Evolutionary conservation across 2,329 filamentous ascomycete genomes (phyloP).

Genomic region (Xylariaceae sp.): DNA sequence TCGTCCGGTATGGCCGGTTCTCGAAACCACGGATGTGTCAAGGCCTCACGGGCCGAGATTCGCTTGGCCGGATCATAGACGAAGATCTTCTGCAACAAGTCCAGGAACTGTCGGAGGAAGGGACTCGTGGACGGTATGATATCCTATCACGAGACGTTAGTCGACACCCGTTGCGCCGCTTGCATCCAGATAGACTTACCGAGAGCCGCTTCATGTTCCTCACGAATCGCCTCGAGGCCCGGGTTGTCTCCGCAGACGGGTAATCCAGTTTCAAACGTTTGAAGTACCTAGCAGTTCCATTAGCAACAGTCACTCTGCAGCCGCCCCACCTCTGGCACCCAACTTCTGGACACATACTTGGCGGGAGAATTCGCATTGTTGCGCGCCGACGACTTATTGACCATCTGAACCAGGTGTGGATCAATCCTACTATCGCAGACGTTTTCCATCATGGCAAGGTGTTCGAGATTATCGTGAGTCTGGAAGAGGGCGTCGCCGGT

Average conservation of each 20-base stretch:
- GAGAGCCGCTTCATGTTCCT: conserved; percentile 65
- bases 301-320: too few species aligned
- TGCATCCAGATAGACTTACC: conserved; percentile 44
- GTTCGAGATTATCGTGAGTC: conserved; percentile 67
- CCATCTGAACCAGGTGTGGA: conserved; percentile 49
- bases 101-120: conserved; percentile 58
- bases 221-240: conserved; percentile 61
- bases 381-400: conserved; percentile 52
- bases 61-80: conserved; percentile 61
- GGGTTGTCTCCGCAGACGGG: conserved; percentile 56
- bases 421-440: conserved; percentile 58
- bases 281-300: conserved; percentile 63
- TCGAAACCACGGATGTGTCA: conserved; percentile 64
- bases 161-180: too few species aligned
- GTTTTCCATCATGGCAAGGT: conserved; percentile 71
- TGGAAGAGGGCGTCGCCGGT: conserved; percentile 67
- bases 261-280: conserved; percentile 62
- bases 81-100: conserved; percentile 61
- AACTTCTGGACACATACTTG: conserved; percentile 45
- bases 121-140: conserved; percentile 56
- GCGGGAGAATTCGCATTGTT: conserved; percentile 56
- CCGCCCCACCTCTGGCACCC: too few species aligned
- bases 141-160: conserved; percentile 42
- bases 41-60: conserved; percentile 61
- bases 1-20: conserved; percentile 59